Conservation (phyloP, 352 stramenopile species). For the Phytophthora megakarya region DNA sequence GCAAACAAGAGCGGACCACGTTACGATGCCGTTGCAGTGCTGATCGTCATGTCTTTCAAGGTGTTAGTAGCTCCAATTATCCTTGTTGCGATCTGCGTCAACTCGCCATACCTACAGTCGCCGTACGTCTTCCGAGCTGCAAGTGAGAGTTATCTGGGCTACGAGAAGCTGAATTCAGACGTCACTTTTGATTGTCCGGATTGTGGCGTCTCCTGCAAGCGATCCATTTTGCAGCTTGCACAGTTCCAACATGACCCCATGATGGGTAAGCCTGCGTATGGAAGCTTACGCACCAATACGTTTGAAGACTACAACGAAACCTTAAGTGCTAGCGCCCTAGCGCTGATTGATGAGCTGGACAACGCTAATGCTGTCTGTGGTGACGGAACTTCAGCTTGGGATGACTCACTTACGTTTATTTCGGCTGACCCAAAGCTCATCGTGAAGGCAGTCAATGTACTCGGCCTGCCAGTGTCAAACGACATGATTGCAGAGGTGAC, state of each 20-base stretch:
- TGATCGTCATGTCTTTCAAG: conserved; percentile 47
- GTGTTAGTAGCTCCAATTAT: conserved; percentile 42
- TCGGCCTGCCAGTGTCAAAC: conserved; percentile 30
- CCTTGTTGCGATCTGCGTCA: conserved; percentile 38
- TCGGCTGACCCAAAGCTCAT: conserved; percentile 27
- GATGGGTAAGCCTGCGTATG: conserved; percentile 40
- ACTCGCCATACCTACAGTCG: conserved; percentile 39
- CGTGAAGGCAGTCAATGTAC: conserved; percentile 26
- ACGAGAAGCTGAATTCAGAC: conserved; percentile 30
- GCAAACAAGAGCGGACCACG: conserved; percentile 24
- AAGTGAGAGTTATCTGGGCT: conserved; percentile 38
- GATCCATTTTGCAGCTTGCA: conserved; percentile 32
- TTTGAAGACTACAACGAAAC: conserved; percentile 36
- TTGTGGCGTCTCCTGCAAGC: conserved; percentile 33
- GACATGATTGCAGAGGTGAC: conserved; percentile 33
- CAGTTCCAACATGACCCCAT: conserved; percentile 37
- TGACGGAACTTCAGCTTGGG: conserved; percentile 30
- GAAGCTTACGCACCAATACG: conserved; percentile 34
- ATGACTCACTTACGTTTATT: conserved; percentile 40
- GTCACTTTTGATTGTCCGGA: conserved; percentile 32
- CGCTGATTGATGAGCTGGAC: conserved; percentile 30
- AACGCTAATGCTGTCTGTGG: conserved; percentile 22
- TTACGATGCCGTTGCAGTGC: conserved; percentile 37
- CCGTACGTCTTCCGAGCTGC: conserved; percentile 42
- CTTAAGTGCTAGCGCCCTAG: conserved; percentile 19